These are phyloP conservation scores for Podospora pseudopauciseta DNA, from an alignment of 495 filamentous ascomycete species.

Conservation along the genomic window DNA sequence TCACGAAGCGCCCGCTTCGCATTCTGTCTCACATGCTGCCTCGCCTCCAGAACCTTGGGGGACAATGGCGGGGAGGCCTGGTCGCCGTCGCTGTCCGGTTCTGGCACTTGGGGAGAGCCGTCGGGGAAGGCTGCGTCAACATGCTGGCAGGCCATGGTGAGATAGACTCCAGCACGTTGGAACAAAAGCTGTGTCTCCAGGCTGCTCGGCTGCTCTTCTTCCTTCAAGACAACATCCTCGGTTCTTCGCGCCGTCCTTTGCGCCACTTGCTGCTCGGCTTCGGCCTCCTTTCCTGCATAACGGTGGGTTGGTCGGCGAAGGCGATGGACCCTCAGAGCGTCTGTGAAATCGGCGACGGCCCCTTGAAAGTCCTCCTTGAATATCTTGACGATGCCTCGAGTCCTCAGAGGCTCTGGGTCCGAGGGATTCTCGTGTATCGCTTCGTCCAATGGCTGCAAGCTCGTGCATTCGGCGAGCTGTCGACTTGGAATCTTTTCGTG, in stretches of 20 bases:
- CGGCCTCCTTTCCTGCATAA: slow-evolving; percentile 33
- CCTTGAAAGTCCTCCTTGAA: slow-evolving; percentile 72
- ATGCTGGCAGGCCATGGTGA: slow-evolving; percentile 64
- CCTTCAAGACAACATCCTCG: slow-evolving; percentile 56
- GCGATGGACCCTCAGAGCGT: slow-evolving; percentile 57
- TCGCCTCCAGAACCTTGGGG: slow-evolving; percentile 48
- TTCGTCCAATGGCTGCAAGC: slow-evolving; percentile 59
- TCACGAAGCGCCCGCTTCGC: slow-evolving; percentile 72
- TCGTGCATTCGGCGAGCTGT: slow-evolving; percentile 70
- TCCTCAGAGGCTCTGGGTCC: slow-evolving; percentile 64
- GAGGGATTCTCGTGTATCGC: slow-evolving; percentile 58
- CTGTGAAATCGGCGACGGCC: slow-evolving; percentile 63
- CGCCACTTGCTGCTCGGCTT: slow-evolving; percentile 37
- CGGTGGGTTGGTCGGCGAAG: slow-evolving; percentile 46
- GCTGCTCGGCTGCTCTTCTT: slow-evolving; percentile 69
- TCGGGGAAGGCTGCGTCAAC: slow-evolving; percentile 34
- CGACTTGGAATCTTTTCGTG: slow-evolving; percentile 81
- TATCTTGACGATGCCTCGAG: slow-evolving; percentile 65
- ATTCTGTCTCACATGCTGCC: slow-evolving; percentile 62
- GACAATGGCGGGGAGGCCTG: neutral
- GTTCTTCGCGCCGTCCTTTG: slow-evolving; percentile 39
- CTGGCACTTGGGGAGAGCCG: neutral
- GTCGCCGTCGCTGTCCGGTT: neutral
- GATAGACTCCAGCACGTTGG: slow-evolving; percentile 69
- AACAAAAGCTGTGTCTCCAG: slow-evolving; percentile 71